phyloP scores from a whole-genome alignment of 768 basidiomycete species.

The Tulasnella sp. region DNA sequence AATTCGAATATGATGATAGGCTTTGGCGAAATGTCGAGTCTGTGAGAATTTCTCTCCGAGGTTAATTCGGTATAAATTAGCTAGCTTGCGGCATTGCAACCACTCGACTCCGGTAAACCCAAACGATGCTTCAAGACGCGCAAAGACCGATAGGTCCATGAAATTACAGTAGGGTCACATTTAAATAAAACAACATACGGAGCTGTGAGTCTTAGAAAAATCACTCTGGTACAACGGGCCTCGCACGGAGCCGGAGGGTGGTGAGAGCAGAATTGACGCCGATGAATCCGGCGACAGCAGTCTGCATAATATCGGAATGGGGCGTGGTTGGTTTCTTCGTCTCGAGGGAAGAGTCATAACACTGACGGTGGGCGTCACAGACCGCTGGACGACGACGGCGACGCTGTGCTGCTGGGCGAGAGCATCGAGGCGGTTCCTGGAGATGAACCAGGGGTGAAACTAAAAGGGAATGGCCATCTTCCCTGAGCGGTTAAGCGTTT shows the following conservation, averaged over 20 bases:
- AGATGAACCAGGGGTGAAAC: background rate
- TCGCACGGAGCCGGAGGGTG: background rate
- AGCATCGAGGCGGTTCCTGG: background rate
- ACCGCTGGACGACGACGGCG: background rate
- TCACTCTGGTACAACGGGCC: no score
- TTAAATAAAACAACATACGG: no score
- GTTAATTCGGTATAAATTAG: no score
- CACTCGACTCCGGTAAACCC: no score
- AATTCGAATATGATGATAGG: no score
- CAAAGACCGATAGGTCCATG: no score
- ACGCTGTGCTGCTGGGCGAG: background rate
- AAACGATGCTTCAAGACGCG: no score
- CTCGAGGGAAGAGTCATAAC: background rate
- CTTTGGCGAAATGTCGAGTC: no score
- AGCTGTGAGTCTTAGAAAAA: no score
- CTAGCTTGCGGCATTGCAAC: no score
- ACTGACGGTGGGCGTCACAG: background rate
- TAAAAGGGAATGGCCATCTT: background rate
- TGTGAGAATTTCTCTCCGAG: no score
- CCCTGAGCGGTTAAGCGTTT: background rate
- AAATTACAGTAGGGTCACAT: no score
- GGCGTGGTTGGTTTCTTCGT: background rate
- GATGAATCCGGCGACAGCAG: background rate
- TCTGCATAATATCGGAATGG: background rate
- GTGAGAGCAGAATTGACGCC: background rate